Percentiles rank a stretch among this genome's conserved stretches.
Conservation (phyloP, 2,329 filamentous ascomycete genomes). For the Rachicladosporium sp. region DNA sequence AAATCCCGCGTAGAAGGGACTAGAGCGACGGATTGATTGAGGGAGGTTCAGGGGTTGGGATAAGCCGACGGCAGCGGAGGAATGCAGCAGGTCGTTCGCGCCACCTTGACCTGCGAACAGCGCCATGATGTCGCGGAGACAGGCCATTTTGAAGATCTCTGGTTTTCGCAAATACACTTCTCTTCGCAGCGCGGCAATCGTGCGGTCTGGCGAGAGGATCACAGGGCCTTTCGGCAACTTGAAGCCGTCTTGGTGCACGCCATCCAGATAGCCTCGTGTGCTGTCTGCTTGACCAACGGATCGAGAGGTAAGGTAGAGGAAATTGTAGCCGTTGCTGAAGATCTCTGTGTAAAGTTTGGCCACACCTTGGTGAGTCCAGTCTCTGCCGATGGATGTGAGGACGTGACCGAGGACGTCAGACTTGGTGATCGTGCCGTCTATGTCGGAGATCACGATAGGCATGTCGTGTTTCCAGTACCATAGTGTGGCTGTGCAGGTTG, state of each 20-base stretch:
- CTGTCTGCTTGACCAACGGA: slow-evolving; percentile 88
- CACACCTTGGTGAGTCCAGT: slow-evolving; percentile 95
- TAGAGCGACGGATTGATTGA: slow-evolving; percentile 14
- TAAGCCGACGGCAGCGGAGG: slow-evolving; percentile 16
- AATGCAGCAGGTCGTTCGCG: slow-evolving; percentile 17
- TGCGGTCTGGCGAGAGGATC: slow-evolving; percentile 88
- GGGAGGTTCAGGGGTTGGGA: slow-evolving; percentile 7
- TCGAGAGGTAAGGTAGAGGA: slow-evolving; percentile 92
- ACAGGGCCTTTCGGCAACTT: slow-evolving; percentile 79
- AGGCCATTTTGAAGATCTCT: slow-evolving; percentile 99
- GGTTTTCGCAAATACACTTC: slow-evolving; percentile 94
- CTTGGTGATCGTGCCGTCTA: slow-evolving; percentile 97
- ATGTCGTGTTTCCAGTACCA: slow-evolving; percentile 86
- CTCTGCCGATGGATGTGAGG: slow-evolving; percentile 87
- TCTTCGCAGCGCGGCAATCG: slow-evolving; percentile 79
- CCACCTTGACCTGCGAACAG: slow-evolving; percentile 48
- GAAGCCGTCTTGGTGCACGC: slow-evolving; percentile 79
- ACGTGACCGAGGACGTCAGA: slow-evolving; percentile 58
- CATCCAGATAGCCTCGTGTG: slow-evolving; percentile 78
- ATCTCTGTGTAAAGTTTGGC: slow-evolving; percentile 97
- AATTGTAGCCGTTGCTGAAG: slow-evolving; percentile 89
- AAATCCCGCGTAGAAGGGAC: slow-evolving; percentile 90
- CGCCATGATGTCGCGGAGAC: slow-evolving; percentile 81
- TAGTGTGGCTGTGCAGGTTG: slow-evolving; percentile 84
- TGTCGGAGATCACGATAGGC: slow-evolving; percentile 94